Evolutionary conservation across 1,139 yeast genomes (phyloP), one percentile per base, ranked within the genome.

Genomic region (Blastobotrys proliferans): DNA sequence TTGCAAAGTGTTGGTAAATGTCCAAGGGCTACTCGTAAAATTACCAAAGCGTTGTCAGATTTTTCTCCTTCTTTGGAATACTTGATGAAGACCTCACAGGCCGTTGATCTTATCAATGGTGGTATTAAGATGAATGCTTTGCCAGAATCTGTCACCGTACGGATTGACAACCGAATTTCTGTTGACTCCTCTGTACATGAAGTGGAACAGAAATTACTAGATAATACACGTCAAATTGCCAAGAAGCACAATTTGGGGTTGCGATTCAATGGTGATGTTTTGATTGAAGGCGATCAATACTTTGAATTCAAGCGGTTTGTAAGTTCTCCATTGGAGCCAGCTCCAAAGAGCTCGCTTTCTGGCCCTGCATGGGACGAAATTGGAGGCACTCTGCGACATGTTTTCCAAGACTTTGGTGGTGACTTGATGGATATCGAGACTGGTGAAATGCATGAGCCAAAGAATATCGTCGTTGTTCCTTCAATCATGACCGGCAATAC

Each of bases 401-500:
- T 79, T 35, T 80, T 69, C 54, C 82, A 78, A 51, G 74, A 77
- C 44, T 74, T 72, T 49, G 72, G 69, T n/a, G 52, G 47, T 1
- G 39, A 35, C n/a, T 21, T 45, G 33, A 14, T 36, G 9, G 46
- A 46, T 17, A 10, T 42, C 13, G 43, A 38, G 2, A 16, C 32
- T n/a, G 8, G 9, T 17, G 25, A 40, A 29, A 25, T 36, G 22
- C 20, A 13, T n/a, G 27, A 37, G 29, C 32, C 47, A 8, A 16
- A 31, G 25, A 40, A 43, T 28, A 21, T 77, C 20, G 64, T 80
- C 25, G 68, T 83, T 41, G 68, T 88, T 1, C 94, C 95, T 9
- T 68, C 76, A 16, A 58, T 84, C 40, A 76, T 83, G 77, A 73
- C 85, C 4, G 95, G 85, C 25, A 87, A 86, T 63, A 87, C 96